Evolutionary conservation across 352 stramenopile genomes (phyloP).

Genomic region (Pythium coloratum): DNA sequence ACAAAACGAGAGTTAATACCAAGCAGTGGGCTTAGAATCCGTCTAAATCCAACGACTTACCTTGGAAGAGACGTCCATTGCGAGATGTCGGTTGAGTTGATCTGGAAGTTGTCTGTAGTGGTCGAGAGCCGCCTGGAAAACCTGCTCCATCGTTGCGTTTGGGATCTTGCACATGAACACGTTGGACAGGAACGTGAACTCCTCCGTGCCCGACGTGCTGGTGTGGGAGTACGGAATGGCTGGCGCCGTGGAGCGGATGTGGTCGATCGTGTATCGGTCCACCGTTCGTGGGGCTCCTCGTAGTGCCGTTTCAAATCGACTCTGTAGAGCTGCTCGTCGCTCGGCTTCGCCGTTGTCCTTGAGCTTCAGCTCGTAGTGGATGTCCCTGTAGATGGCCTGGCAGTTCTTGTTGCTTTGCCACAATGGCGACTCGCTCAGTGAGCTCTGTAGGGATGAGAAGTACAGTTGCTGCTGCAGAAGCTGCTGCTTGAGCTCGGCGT

Average conservation of each 20-base stretch:
- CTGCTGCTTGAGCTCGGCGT: slow-evolving; percentile 47
- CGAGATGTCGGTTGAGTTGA: slow-evolving; percentile 39
- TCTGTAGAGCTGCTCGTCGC: slow-evolving; percentile 32
- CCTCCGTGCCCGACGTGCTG: slow-evolving; percentile 21
- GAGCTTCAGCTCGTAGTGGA: slow-evolving; percentile 42
- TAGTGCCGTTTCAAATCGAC: slow-evolving; percentile 35
- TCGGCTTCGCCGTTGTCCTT: slow-evolving; percentile 7
- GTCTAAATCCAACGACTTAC: slow-evolving; percentile 5
- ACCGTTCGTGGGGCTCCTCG: slow-evolving; percentile 31
- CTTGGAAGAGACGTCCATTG: slow-evolving; percentile 34
- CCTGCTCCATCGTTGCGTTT: slow-evolving; percentile 29
- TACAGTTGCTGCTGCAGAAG: slow-evolving; percentile 57
- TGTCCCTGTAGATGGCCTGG: slow-evolving; percentile 39
- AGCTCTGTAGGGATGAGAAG: slow-evolving; percentile 48
- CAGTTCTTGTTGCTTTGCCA: slow-evolving; percentile 33
- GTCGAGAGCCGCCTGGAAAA: slow-evolving; percentile 38
- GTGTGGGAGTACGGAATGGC: slow-evolving; percentile 49
- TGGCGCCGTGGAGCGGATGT: slow-evolving; percentile 30
- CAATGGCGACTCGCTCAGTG: slow-evolving; percentile 45
- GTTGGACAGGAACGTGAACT: slow-evolving; percentile 49
- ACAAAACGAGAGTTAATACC: not conserved
- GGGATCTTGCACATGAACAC: slow-evolving; percentile 59
- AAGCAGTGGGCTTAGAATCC: too few species aligned
- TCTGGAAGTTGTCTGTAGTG: slow-evolving; percentile 36
- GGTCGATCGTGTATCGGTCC: slow-evolving; percentile 42